Percentiles rank a stretch among this genome's conserved stretches.
Conservation (phyloP, 345 rosid genomes). For the Salix purpurea region DNA sequence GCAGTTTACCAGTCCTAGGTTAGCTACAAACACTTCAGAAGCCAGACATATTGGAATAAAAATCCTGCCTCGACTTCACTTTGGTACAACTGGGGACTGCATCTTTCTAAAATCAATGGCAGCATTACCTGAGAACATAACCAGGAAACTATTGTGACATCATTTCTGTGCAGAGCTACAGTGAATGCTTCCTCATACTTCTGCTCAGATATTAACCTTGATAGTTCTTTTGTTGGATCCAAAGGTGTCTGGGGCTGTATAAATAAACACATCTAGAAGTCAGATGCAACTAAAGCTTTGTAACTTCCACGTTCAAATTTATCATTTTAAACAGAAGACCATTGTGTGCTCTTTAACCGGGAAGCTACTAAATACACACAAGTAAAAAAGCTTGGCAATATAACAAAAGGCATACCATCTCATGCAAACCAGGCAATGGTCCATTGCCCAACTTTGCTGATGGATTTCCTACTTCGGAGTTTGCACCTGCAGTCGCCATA, state of each 20-base stretch:
- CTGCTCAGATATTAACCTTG: constrained; percentile 57
- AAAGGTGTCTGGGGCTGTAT: constrained; percentile 53
- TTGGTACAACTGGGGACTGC: not conserved
- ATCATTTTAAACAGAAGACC: not conserved
- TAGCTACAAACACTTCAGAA: not conserved
- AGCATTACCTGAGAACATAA: constrained; percentile 76
- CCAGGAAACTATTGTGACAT: constrained; percentile 80
- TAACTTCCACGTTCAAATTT: not conserved
- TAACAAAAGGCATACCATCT: constrained; percentile 41
- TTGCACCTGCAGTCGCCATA: constrained; percentile 64
- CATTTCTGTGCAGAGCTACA: constrained; percentile 72
- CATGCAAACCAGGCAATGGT: constrained; percentile 54
- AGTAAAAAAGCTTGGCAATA: not conserved
- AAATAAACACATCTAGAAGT: not conserved
- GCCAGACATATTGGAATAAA: not conserved
- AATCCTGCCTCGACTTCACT: not conserved
- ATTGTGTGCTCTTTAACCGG: not conserved
- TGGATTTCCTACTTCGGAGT: constrained; percentile 43
- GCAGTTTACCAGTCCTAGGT: not conserved
- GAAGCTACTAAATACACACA: not conserved
- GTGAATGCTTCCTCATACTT: constrained; percentile 88
- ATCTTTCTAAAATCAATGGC: not conserved
- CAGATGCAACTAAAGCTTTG: not conserved
- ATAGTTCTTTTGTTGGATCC: constrained; percentile 74
- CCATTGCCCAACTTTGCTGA: constrained; percentile 54